Evolutionary conservation across 305 asterid species (phyloP).

Genomic region (Fraxinus baroniana): DNA sequence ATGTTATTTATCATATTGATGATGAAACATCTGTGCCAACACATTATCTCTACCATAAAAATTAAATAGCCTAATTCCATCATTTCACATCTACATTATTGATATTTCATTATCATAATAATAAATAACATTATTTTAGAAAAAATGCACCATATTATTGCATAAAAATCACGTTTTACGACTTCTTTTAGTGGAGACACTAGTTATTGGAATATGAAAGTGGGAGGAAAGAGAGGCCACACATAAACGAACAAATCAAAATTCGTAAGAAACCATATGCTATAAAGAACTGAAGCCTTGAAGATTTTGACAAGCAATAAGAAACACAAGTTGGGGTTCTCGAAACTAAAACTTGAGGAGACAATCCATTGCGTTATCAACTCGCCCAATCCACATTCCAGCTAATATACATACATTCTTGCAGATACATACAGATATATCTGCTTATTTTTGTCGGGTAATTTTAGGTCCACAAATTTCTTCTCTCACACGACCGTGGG

Average conservation of each 20-base stretch:
- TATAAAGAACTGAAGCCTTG: background rate
- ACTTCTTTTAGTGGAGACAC: background rate
- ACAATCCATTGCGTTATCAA: constrained; percentile 27
- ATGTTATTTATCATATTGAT: background rate
- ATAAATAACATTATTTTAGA: too few species aligned
- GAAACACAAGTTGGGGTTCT: constrained; percentile 18
- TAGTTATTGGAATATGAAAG: background rate
- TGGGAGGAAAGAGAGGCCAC: background rate
- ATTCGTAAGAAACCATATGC: background rate
- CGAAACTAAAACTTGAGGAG: constrained; percentile 17
- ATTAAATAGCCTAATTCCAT: too few species aligned
- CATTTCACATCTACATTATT: background rate
- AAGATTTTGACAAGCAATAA: background rate
- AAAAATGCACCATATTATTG: background rate
- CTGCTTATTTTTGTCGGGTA: constrained; percentile 4
- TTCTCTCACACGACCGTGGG: constrained; percentile 13
- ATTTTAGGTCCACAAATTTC: constrained; percentile 32
- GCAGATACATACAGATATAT: background rate
- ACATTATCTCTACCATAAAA: too few species aligned
- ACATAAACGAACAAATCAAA: background rate
- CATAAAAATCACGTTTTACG: background rate
- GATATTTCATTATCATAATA: too few species aligned
- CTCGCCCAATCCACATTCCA: constrained; percentile 8
- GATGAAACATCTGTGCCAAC: too few species aligned
- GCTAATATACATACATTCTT: constrained; percentile 14